Conservation (phyloP, 2,329 filamentous ascomycete genomes). For the Fusarium phyllophilum region DNA sequence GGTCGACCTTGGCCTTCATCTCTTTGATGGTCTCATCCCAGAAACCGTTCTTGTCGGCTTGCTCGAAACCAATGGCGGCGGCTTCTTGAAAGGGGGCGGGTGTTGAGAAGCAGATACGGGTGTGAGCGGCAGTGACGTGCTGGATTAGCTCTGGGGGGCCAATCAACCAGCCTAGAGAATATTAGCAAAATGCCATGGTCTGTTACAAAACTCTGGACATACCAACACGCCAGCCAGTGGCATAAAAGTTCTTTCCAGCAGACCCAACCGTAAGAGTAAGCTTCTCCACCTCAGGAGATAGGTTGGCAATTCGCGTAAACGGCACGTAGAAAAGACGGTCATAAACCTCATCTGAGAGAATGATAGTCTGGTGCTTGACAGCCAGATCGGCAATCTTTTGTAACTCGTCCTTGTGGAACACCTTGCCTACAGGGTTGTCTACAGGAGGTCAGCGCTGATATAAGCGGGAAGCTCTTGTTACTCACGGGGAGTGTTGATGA, state of each 20-base stretch:
- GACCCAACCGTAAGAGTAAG: constrained; percentile 94
- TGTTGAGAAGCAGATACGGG: constrained; percentile 93
- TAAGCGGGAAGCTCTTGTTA: neutral
- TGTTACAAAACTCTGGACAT: constrained; percentile 29
- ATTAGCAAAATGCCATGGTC: neutral
- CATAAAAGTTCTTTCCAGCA: constrained; percentile 98
- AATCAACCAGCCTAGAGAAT: constrained; percentile 79
- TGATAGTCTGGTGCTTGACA: constrained; percentile 92
- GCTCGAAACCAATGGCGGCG: constrained; percentile 90
- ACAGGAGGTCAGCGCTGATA: constrained; percentile 21
- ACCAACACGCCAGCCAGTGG: constrained; percentile 93
- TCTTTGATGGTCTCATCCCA: constrained; percentile 86
- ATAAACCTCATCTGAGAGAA: constrained; percentile 93
- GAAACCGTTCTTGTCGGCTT: constrained; percentile 86
- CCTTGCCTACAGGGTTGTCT: constrained; percentile 97
- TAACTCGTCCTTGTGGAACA: constrained; percentile 86
- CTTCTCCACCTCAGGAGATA: constrained; percentile 88
- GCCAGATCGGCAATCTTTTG: constrained; percentile 87
- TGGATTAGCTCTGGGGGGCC: constrained; percentile 89
- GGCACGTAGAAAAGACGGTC: constrained; percentile 95
- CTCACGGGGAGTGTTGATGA: constrained; percentile 78
- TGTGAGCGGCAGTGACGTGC: constrained; percentile 92
- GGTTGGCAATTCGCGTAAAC: constrained; percentile 90
- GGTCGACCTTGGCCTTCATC: constrained; percentile 89
- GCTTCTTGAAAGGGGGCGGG: constrained; percentile 96